phyloP scores from a whole-genome alignment of 2,329 filamentous ascomycete genomes.

The Metarhizium humberi region DNA sequence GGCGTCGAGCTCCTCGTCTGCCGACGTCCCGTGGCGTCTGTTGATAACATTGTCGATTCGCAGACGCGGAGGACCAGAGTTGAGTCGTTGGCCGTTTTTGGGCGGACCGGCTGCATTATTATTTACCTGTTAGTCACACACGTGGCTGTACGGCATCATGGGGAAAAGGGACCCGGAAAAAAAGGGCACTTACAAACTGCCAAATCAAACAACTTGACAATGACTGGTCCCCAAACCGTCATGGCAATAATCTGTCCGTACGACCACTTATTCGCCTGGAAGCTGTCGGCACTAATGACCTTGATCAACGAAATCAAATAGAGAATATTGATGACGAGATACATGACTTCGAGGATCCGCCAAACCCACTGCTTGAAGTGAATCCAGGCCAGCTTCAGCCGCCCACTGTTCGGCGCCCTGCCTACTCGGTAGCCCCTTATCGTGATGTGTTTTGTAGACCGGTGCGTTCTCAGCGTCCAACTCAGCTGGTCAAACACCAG shows the following conservation, averaged over 20 bases:
- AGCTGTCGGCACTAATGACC: slow-evolving; percentile 26
- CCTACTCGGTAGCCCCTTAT: slow-evolving; percentile 23
- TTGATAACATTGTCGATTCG: slow-evolving; percentile 31
- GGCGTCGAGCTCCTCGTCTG: slow-evolving; percentile 7
- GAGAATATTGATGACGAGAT: slow-evolving; percentile 28
- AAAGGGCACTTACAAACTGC: slow-evolving; percentile 21
- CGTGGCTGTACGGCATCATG: too few species aligned
- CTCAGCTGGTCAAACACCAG: slow-evolving; percentile 24
- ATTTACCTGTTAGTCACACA: slow-evolving; percentile 11
- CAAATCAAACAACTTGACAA: slow-evolving; percentile 29
- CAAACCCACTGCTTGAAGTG: slow-evolving; percentile 22
- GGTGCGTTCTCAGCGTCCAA: slow-evolving; percentile 27
- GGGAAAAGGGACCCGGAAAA: neutral
- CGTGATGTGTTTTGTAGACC: slow-evolving; percentile 19
- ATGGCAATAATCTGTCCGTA: slow-evolving; percentile 31
- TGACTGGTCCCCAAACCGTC: slow-evolving; percentile 29
- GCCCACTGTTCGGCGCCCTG: slow-evolving; percentile 18
- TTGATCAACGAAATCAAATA: slow-evolving; percentile 27
- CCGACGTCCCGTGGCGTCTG: slow-evolving; percentile 14
- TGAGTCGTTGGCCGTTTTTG: slow-evolving; percentile 25
- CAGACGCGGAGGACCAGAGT: slow-evolving; percentile 27
- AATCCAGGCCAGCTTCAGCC: slow-evolving; percentile 18
- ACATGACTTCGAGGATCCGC: slow-evolving; percentile 25
- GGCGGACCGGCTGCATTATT: slow-evolving; percentile 22
- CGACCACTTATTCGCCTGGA: slow-evolving; percentile 24